Conservation (phyloP, 1,139 yeast species). For the Debaryomyces coudertii region DNA sequence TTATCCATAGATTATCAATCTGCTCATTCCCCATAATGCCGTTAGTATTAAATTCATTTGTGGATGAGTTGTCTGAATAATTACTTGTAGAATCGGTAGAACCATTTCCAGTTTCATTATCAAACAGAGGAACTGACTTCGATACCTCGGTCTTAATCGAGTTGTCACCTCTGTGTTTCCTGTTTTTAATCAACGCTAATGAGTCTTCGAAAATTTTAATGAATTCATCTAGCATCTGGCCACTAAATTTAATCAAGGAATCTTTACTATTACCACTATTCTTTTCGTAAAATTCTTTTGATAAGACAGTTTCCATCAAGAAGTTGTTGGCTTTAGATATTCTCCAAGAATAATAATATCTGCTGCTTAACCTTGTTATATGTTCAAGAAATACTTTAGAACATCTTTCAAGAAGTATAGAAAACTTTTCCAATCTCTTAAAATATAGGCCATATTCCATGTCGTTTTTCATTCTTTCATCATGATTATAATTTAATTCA, state of each 20-base stretch:
- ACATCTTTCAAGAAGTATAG: constrained; percentile 21
- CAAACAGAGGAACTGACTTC: neutral
- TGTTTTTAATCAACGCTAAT: constrained; percentile 13
- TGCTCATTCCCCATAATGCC: constrained; percentile 19
- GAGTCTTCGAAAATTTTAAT: constrained; percentile 21
- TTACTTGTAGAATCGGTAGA: constrained; percentile 1
- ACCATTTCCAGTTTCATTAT: neutral
- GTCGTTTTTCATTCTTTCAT: constrained; percentile 16
- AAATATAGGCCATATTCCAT: constrained; percentile 15
- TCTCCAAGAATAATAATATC: constrained; percentile 45
- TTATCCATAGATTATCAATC: constrained; percentile 34
- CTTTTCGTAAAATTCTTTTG: constrained; percentile 26
- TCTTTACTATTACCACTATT: constrained; percentile 15
- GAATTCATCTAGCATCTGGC: constrained; percentile 27
- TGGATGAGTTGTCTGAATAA: constrained; percentile 5
- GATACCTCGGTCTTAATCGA: neutral
- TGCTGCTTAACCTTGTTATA: constrained; percentile 25
- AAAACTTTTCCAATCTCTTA: constrained; percentile 18
- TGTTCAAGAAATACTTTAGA: constrained; percentile 24
- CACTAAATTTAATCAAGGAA: constrained; percentile 15
- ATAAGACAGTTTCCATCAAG: constrained; percentile 24
- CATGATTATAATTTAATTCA: constrained; percentile 15
- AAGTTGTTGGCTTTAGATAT: constrained; percentile 36
- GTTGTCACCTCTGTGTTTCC: neutral
- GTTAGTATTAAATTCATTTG: neutral